phyloP scores from a whole-genome alignment of 495 filamentous ascomycete genomes.

The Daldinia bambusicola region DNA sequence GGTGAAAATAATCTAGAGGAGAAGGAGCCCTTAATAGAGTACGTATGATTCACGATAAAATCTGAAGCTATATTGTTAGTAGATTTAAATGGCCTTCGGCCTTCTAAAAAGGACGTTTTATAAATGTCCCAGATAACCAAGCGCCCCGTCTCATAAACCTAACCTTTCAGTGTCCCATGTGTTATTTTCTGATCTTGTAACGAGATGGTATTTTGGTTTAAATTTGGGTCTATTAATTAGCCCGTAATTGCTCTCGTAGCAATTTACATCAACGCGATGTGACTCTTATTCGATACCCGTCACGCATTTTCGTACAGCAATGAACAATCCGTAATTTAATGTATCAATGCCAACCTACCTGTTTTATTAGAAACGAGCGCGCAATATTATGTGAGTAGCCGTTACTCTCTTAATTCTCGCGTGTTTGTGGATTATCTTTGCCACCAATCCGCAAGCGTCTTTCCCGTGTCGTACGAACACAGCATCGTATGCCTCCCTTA shows the following conservation, averaged over 20 bases:
- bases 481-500: not conserved
- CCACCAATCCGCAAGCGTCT: not conserved
- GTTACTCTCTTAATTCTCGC: not conserved
- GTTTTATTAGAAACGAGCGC: not conserved
- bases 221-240: too few species aligned
- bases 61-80: not conserved
- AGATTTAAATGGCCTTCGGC: not conserved
- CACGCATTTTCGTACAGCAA: not conserved
- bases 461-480: conserved; percentile 1
- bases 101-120: not conserved
- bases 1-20: not conserved
- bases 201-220: too few species aligned
- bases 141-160: not conserved
- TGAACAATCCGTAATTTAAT: not conserved
- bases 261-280: not conserved
- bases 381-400: not conserved
- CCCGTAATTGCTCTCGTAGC: not conserved
- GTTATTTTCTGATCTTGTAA: too few species aligned
- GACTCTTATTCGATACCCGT: not conserved
- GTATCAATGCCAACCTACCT: not conserved
- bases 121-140: not conserved
- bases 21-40: not conserved
- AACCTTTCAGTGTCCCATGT: too few species aligned
- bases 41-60: not conserved
- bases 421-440: not conserved